Base-by-base conservation (phyloP, 331 rosid genomes). In the Arachis monticola region DNA sequence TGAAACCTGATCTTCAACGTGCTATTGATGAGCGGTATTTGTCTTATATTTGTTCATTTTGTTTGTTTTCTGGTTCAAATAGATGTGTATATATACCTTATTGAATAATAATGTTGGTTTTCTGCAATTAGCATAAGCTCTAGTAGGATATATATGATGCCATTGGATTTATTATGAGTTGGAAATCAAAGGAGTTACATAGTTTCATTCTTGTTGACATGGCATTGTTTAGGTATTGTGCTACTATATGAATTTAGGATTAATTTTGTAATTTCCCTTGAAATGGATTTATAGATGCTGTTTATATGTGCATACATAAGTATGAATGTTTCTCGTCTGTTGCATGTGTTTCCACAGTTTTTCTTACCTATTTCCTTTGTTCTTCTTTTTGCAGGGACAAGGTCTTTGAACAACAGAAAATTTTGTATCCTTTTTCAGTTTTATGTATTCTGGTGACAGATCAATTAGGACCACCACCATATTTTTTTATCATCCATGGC, bases 331-430 rank as follows among this genome's bases (percentile, higher is more conserved):
- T 11, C 64, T 72, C 60, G 77, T 46, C 69, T 77, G 45, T 77
- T 77, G 17, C 74, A 66, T 40, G 8, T 56, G 48, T 44, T 44
- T 44, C 48, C 44, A 22, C 22, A 38, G 13, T 47, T 46, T 53
- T 30, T 42, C 14, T 74, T 50, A 3, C 44, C 77, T 14, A 11
- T 59, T 45, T 48, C 64, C 65, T 30, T 32, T 44, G 8, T 65
- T 78, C 27, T 82, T 6, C 1, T 32, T 50, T 70, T 74, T 76
- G 82, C 96, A 94, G 97, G 90, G 97, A 94, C 89, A 87, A 87
- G 80, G 93, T 94, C 75, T 92, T 94, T 78, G 99, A 92, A 67
- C 97, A 92, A 74, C 97, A 92, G 65, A 92, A 90, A 77, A 71
- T 62, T 74, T 88, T 94, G 97, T 92, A 94, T 92, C 93, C 96